Evolutionary conservation across 148 eudicot genomes (phyloP), one percentile per base, ranked within the genome.

Genomic region (Tetragonia tetragonoides): DNA sequence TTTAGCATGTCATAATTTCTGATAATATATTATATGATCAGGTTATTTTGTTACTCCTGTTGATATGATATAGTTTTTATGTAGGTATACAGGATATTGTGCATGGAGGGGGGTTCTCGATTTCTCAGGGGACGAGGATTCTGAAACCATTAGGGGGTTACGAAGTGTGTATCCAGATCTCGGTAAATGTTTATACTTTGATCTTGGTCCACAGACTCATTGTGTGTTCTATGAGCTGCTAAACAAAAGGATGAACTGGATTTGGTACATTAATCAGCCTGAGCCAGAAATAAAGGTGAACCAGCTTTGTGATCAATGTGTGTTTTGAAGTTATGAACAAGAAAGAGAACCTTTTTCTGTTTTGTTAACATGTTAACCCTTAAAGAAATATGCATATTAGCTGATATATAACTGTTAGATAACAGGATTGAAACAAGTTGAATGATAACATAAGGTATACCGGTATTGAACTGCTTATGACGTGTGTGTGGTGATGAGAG

Each of bases 101-200:
- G 98, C 97, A 66, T 92, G 98, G 98, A 90, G 97, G 87, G 98
- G 98, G 37, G 89, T 94, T 62, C 83, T 91, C 38, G 94, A 92
- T 79, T 88, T 84, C 79, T 81, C 90, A 8, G 83, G 83, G n/a
- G 75, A 82, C 51, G 84, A 82, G 80, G 66, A 87, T 41, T 87
- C 89, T 0, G 92, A 86, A 40, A 77, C 83, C 21, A 81, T 90
- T 21, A 56, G 20, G 49, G 90, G 84, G 60, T 73, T 93, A 21
- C 79, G 86, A 74, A 82, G 64, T 49, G 88, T 75, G 20, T 93
- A 91, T 77, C 91, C 86, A 14, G 94, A 93, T 81, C 87, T 93
- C 7, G 97, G 94, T 37, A 90, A 76, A 72, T 90, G 93, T 82
- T 78, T 90, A 41, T 91, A 91, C 85, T 93, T 93, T 62, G 88